Base-by-base conservation (phyloP, 2,329 filamentous ascomycete species). In the Paraphaeosphaeria sporulosa region DNA sequence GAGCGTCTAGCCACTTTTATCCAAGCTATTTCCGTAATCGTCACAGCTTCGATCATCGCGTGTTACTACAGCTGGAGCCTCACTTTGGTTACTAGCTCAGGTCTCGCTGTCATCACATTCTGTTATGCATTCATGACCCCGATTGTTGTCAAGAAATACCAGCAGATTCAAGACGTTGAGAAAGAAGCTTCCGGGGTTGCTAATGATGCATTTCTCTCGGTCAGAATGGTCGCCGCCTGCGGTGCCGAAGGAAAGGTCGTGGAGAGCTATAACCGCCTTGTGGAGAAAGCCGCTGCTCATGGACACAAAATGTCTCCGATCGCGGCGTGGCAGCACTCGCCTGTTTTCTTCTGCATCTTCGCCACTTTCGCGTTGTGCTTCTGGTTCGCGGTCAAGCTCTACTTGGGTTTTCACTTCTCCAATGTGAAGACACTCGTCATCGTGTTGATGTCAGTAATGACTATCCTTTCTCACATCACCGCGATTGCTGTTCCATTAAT, bases 41-140 rank as follows among this genome's bases (percentile, higher is more conserved):
- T 64, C 32, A 66, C 65, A 4, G 65, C 68, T 2, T 55, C 72
- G 10, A 59, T 72, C 19, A 67, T 75, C 23, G 67, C 69, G 21
- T 74, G 72, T 43, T 60, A 66, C 25, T 71, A 65, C 52, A 69
- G 64, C 36, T 73, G 69, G 70, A 64, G 64, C 23, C 58, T 75
- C 25, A 72, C 71, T 6, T 30, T 74, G 3, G 71, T 71, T 7
- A 71, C 71, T 15, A 59, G 65, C 3, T 60, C 63, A 2, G 69
- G 67, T 23, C 57, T 75, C 10, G 58, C 71, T 2, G 65, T 65
- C 6, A 66, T 74, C 8, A 48, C 68, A 2, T 19, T 64, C 6
- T 67, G 67, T 46, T 75, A 74, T 52, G 48, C 57, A 10, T 32
- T 68, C 13, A 64, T 64, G 17, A 64, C 71, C 7, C 64, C 67